phyloP scores from a whole-genome alignment of 108 stramenopile genomes.

The Cyclostephanos tholiformis region DNA sequence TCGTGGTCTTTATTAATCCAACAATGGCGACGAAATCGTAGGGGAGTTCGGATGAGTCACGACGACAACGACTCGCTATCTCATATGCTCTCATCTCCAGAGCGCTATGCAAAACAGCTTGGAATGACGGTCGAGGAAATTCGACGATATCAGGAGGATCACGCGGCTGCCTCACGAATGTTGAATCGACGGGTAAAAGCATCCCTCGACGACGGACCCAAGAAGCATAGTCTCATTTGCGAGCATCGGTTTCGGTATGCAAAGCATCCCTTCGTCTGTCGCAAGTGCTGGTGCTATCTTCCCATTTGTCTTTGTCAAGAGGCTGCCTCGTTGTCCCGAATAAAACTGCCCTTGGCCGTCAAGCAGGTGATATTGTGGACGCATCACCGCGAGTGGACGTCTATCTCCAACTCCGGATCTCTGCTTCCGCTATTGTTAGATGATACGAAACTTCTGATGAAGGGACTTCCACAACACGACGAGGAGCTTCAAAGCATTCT shows the following conservation, averaged over 20 bases:
- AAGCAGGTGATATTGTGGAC: constrained; percentile 52
- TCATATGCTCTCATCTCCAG: background rate
- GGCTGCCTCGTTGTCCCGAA: background rate
- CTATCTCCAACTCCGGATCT: constrained; percentile 54
- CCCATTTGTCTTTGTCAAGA: constrained; percentile 56
- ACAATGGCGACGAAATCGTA: background rate
- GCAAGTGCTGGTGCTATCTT: constrained; percentile 51
- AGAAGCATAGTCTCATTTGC: constrained; percentile 54
- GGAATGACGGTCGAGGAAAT: background rate
- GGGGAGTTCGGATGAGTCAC: background rate
- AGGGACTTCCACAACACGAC: constrained; percentile 53
- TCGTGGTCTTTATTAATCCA: background rate
- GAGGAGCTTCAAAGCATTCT: constrained; percentile 24
- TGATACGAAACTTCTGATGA: constrained; percentile 52
- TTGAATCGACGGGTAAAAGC: background rate
- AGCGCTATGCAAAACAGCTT: background rate
- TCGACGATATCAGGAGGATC: background rate
- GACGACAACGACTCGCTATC: background rate
- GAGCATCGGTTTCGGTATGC: constrained; percentile 42
- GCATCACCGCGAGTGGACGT: constrained; percentile 60
- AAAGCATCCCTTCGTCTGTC: constrained; percentile 59
- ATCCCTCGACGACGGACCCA: background rate
- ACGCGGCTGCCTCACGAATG: background rate
- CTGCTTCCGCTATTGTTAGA: constrained; percentile 47
- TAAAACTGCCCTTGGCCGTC: constrained; percentile 22